Evolutionary conservation across 129 eudicot species (phyloP).

Genomic region (Pseudognaphalium luteoalbum): DNA sequence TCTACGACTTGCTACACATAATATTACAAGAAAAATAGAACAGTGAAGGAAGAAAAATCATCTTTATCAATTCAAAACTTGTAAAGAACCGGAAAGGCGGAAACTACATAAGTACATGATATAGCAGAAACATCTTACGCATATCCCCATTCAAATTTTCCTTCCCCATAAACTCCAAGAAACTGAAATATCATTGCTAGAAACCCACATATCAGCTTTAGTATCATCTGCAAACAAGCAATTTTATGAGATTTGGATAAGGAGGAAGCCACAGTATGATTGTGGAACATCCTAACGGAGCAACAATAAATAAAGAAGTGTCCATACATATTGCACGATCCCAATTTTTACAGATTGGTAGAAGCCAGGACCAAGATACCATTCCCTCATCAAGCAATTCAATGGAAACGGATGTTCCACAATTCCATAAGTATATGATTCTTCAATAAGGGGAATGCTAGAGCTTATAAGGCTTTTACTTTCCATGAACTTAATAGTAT

Average conservation of each 20-base stretch:
- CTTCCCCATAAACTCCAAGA: slow-evolving; percentile 90
- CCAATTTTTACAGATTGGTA: slow-evolving; percentile 97
- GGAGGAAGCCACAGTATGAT: background rate
- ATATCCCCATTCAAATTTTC: slow-evolving; percentile 85
- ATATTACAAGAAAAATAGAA: too few species aligned
- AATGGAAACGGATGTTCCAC: slow-evolving; percentile 99
- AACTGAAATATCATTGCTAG: slow-evolving; percentile 71
- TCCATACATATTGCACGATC: slow-evolving; percentile 90
- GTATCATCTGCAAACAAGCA: slow-evolving; percentile 66
- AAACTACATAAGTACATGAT: background rate
- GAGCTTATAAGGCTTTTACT: slow-evolving; percentile 61
- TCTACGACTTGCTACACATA: too few species aligned
- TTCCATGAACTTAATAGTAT: slow-evolving; percentile 82
- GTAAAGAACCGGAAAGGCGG: background rate
- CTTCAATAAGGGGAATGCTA: slow-evolving; percentile 88
- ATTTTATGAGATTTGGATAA: background rate
- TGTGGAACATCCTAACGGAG: background rate
- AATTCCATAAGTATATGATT: slow-evolving; percentile 88
- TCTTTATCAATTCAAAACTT: background rate
- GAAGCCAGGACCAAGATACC: slow-evolving; percentile 89
- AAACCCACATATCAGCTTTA: slow-evolving; percentile 79
- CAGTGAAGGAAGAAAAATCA: too few species aligned
- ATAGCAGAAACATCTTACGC: slow-evolving; percentile 57
- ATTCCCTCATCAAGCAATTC: slow-evolving; percentile 62
- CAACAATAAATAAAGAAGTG: slow-evolving; percentile 4